A percentile compares a stretch with the other conserved stretches of the same genome.
These are phyloP conservation scores for Raddia distichophylla DNA, from an alignment of 176 grass and related monocot species.

Conservation along the genomic window DNA sequence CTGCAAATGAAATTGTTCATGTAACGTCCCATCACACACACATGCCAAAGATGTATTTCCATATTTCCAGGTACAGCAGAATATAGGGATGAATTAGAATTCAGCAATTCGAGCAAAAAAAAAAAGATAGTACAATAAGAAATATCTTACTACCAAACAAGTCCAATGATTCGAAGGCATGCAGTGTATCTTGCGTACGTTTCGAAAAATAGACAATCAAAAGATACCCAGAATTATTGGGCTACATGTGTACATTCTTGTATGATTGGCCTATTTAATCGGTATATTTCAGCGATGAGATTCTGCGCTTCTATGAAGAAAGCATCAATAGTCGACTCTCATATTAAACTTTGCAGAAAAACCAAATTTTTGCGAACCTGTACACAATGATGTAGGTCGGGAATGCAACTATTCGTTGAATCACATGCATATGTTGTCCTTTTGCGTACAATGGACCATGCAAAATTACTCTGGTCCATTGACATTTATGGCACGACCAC, in stretches of 20 bases:
- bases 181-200: background rate
- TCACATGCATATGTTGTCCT: background rate
- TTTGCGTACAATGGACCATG: no score
- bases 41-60: background rate
- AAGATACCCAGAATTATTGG: background rate
- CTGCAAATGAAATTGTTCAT: background rate
- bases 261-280: conserved; percentile 15
- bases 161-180: background rate
- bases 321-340: background rate
- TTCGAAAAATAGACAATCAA: background rate
- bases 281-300: conserved; percentile 8
- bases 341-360: background rate
- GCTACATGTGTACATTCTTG: background rate
- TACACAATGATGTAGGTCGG: background rate
- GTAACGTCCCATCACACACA: background rate
- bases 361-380: background rate
- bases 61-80: background rate
- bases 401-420: background rate
- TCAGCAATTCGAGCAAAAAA: background rate
- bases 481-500: no score
- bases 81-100: background rate
- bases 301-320: background rate
- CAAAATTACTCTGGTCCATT: no score
- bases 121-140: background rate
- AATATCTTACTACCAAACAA: background rate